Conservation (phyloP, 1,284 basidiomycete species). For the Omphalotus olearius region DNA sequence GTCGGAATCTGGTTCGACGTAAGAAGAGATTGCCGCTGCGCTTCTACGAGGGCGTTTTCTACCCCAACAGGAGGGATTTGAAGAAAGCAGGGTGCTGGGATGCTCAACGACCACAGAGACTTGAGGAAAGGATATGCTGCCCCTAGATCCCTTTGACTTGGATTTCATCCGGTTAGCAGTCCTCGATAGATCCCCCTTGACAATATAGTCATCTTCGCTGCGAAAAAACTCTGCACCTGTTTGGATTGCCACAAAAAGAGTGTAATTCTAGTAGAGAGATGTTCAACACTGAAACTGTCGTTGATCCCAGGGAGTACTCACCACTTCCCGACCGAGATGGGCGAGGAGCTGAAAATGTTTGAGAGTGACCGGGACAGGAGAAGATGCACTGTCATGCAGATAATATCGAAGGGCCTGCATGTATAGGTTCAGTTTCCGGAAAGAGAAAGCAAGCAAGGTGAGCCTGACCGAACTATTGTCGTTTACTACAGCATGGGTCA, state of each 20-base stretch:
- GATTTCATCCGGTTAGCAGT: slow-evolving; percentile 29
- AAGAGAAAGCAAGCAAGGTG: neutral
- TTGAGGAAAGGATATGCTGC: slow-evolving; percentile 22
- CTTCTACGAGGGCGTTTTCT: slow-evolving; percentile 58
- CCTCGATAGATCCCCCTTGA: slow-evolving; percentile 22
- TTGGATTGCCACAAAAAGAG: slow-evolving; percentile 56
- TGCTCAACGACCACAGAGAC: slow-evolving; percentile 15
- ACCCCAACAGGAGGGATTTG: slow-evolving; percentile 19
- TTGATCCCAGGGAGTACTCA: slow-evolving; percentile 29
- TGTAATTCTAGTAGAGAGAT: slow-evolving; percentile 35
- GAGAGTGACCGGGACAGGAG: slow-evolving; percentile 62
- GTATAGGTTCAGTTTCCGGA: neutral
- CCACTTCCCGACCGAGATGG: slow-evolving; percentile 51
- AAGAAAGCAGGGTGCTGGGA: neutral
- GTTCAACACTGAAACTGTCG: neutral
- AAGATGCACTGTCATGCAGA: slow-evolving; percentile 27
- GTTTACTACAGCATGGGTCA: slow-evolving; percentile 69
- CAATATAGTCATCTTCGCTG: slow-evolving; percentile 61
- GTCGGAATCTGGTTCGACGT: slow-evolving; percentile 66
- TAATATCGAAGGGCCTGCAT: slow-evolving; percentile 46
- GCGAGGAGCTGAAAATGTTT: slow-evolving; percentile 71
- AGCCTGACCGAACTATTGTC: slow-evolving; percentile 47
- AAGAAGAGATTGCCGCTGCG: slow-evolving; percentile 49
- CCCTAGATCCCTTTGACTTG: slow-evolving; percentile 36
- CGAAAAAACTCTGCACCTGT: slow-evolving; percentile 61